phyloP scores from a whole-genome alignment of 2,329 filamentous ascomycete genomes.

The Cryphonectria carpinicola region DNA sequence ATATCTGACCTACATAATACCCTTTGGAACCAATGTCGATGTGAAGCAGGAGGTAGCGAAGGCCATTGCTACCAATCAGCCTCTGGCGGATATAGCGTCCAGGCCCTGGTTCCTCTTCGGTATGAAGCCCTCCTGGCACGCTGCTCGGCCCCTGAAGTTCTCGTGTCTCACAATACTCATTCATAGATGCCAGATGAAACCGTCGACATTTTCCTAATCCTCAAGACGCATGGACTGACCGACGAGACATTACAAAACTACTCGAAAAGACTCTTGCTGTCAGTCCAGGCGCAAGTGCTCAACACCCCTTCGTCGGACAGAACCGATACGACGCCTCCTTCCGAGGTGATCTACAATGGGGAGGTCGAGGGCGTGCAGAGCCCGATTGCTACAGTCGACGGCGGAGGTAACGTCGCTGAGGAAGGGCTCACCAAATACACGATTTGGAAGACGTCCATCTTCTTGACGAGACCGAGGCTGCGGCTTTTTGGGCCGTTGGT shows the following conservation, averaged over 20 bases:
- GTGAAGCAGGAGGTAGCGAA: constrained; percentile 55
- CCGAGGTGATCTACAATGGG: constrained; percentile 65
- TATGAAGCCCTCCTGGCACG: constrained; percentile 45
- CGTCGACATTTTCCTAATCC: constrained; percentile 68
- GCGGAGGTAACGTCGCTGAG: constrained; percentile 38
- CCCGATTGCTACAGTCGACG: constrained; percentile 55
- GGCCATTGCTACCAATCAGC: constrained; percentile 18
- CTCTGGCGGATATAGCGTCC: constrained; percentile 24
- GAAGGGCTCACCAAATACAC: constrained; percentile 47
- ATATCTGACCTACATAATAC: constrained; percentile 64
- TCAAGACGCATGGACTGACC: constrained; percentile 65
- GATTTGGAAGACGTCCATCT: constrained; percentile 64
- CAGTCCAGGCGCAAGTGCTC: constrained; percentile 67
- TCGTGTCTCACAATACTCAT: constrained; percentile 51
- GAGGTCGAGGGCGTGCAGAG: constrained; percentile 53
- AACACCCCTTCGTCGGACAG: constrained; percentile 58
- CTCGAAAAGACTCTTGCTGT: constrained; percentile 65
- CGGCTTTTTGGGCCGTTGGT: constrained; percentile 69
- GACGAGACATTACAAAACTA: constrained; percentile 61
- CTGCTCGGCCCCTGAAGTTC: constrained; percentile 34
- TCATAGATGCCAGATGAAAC: constrained; percentile 69
- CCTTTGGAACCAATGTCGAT: constrained; percentile 57
- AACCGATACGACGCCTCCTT: constrained; percentile 48
- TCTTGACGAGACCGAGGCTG: constrained; percentile 62
- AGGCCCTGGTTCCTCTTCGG: constrained; percentile 68